Conservation (phyloP, 192 early-diverging fungal species). For the Ambispora gerdemannii region DNA sequence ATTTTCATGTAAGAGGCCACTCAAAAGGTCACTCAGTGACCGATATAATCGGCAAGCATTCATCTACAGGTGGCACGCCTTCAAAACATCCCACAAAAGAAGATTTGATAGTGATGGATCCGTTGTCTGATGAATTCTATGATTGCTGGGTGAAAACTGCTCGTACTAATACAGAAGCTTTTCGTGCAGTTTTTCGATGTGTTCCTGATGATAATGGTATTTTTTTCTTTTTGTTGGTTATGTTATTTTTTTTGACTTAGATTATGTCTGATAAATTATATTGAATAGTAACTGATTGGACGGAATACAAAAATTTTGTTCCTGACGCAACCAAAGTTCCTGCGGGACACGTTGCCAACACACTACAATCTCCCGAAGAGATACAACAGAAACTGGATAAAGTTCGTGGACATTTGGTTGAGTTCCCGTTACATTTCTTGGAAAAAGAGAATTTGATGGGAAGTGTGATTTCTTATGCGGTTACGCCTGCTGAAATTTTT, state of each 20-base stretch:
- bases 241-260: neutral
- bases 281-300: constrained; percentile 31
- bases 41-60: neutral
- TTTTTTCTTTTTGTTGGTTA: neutral
- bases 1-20: neutral
- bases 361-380: constrained; percentile 32
- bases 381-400: constrained; percentile 38
- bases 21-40: neutral
- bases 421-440: constrained; percentile 50
- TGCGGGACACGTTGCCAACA: constrained; percentile 52
- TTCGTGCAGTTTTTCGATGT: constrained; percentile 76
- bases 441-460: constrained; percentile 53
- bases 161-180: constrained; percentile 60
- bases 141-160: constrained; percentile 62
- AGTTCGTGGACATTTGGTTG: constrained; percentile 50
- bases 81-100: constrained; percentile 33
- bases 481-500: constrained; percentile 55
- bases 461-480: constrained; percentile 41
- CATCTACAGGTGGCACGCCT: neutral
- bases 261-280: neutral
- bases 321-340: constrained; percentile 46
- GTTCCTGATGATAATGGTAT: constrained; percentile 80
- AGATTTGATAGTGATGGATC: constrained; percentile 60
- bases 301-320: constrained; percentile 49
- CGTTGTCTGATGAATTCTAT: constrained; percentile 65